Evolutionary conservation across 768 basidiomycete genomes (phyloP).

Genomic region (Termitomyces sp.): DNA sequence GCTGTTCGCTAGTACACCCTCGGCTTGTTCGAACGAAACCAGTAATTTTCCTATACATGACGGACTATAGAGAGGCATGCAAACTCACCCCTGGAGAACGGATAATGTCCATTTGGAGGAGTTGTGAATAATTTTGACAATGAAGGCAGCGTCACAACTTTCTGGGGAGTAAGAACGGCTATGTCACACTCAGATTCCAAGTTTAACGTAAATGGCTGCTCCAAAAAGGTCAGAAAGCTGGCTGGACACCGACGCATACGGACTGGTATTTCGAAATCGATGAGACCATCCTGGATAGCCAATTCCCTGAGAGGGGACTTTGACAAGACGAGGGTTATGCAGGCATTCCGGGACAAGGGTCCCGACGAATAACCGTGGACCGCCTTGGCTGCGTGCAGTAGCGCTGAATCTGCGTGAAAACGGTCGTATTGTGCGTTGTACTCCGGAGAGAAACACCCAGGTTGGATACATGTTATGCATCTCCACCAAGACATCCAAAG

Average conservation of each 20-base stretch:
- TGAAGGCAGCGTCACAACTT: neutral
- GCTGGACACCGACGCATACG: no score
- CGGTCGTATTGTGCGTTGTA: neutral
- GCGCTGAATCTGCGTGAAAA: neutral
- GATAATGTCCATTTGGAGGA: neutral
- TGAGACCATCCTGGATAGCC: no score
- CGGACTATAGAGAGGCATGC: neutral
- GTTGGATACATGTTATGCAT: neutral
- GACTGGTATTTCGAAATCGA: no score
- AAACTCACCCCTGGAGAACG: neutral
- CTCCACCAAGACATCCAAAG: no score
- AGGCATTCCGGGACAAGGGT: neutral
- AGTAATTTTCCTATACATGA: neutral
- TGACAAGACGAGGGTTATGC: neutral
- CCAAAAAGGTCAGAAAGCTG: neutral
- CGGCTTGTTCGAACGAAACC: neutral
- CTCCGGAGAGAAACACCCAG: neutral
- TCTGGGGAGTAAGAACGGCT: neutral
- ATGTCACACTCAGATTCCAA: fast-evolving
- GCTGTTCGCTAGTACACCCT: neutral
- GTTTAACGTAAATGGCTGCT: neutral
- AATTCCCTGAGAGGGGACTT: no score
- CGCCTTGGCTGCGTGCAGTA: neutral
- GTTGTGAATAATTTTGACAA: neutral
- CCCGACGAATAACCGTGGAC: neutral